Percentiles rank a stretch among this genome's conserved stretches.
phyloP scores from a whole-genome alignment of 805 yeast species.

The Starmerella powellii region DNA sequence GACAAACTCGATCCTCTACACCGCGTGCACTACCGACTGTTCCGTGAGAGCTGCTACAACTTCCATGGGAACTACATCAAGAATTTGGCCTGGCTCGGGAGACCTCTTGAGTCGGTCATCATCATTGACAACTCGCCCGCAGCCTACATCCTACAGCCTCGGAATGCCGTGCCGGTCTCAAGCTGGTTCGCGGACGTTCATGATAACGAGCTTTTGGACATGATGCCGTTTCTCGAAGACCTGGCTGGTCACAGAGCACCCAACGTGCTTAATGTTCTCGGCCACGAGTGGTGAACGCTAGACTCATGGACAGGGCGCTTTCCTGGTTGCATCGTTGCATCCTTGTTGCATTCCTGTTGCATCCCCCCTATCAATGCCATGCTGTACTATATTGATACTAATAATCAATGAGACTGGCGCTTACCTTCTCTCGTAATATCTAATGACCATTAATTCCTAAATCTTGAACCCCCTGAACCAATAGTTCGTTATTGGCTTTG shows the following conservation, averaged over 20 bases:
- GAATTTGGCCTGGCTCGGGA: slow-evolving; percentile 84
- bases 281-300: slow-evolving; percentile 11
- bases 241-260: slow-evolving; percentile 58
- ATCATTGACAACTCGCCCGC: slow-evolving; percentile 97
- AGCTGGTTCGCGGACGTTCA: slow-evolving; percentile 98
- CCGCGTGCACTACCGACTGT: slow-evolving; percentile 77
- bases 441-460: no score
- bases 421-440: no score
- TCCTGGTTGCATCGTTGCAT: no score
- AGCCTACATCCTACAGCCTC: slow-evolving; percentile 95
- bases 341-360: no score
- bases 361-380: no score
- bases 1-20: slow-evolving; percentile 72
- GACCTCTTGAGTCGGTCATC: slow-evolving; percentile 74
- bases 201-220: slow-evolving; percentile 86
- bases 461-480: no score
- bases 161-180: slow-evolving; percentile 92
- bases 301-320: no score
- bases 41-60: slow-evolving; percentile 87
- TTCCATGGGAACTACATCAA: slow-evolving; percentile 92
- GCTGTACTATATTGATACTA: no score
- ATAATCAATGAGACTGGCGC: no score
- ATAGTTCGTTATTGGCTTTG: no score
- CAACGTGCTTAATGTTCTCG: slow-evolving; percentile 69
- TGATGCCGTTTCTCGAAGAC: slow-evolving; percentile 83